These are phyloP conservation scores for Forsythia suspensa DNA, from an alignment of 257 asterid genomes.

Conservation along the genomic window DNA sequence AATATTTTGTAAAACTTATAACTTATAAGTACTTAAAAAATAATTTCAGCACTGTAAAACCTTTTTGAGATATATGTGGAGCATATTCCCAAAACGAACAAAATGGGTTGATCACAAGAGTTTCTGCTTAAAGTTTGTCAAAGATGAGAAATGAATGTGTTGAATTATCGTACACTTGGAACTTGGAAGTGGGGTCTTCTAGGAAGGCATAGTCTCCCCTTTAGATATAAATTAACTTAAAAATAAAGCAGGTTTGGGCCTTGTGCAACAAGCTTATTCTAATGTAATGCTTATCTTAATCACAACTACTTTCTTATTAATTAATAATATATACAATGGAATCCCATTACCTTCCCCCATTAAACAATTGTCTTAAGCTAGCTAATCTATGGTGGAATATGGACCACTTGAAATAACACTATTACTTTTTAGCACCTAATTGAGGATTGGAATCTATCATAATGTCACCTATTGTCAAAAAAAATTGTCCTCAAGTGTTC, in stretches of 20 bases:
- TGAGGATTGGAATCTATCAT: slow-evolving; percentile 34
- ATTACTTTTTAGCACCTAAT: slow-evolving; percentile 33
- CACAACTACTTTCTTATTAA: slow-evolving; percentile 24
- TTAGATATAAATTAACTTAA: not conserved
- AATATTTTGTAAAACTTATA: no score
- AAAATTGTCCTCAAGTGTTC: not conserved
- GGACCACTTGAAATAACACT: slow-evolving; percentile 40
- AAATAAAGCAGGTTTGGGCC: slow-evolving; percentile 29
- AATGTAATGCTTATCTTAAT: slow-evolving; percentile 39
- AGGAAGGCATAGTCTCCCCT: slow-evolving; percentile 13
- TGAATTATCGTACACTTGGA: not conserved
- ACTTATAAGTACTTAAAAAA: no score
- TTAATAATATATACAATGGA: slow-evolving; percentile 25
- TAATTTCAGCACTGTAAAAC: no score
- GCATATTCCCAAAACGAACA: not conserved
- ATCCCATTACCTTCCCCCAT: slow-evolving; percentile 28
- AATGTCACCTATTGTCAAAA: not conserved
- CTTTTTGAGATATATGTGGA: no score
- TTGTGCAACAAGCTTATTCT: slow-evolving; percentile 32
- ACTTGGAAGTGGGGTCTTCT: slow-evolving; percentile 15
- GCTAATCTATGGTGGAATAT: slow-evolving; percentile 36
- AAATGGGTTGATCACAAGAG: not conserved
- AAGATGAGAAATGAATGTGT: not conserved
- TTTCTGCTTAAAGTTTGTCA: not conserved
- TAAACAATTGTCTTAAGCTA: slow-evolving; percentile 28